Percentiles rank a stretch among this genome's conserved stretches.
Conservation (phyloP, 2,329 filamentous ascomycete genomes). For the Ophiostoma populinum region DNA sequence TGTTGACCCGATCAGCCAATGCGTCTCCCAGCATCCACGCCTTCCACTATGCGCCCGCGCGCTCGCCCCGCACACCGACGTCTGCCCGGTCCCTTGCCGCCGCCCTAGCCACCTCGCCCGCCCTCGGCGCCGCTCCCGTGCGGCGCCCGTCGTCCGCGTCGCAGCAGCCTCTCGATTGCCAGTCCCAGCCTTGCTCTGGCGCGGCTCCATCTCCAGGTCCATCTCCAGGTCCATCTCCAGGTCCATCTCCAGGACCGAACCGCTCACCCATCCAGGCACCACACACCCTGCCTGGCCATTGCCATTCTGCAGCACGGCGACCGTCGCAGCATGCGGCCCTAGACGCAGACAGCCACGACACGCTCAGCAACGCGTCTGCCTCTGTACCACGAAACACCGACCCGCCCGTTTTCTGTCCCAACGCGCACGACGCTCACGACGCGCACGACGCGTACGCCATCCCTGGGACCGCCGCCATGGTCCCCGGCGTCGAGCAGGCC, state of each 20-base stretch:
- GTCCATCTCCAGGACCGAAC: too few relatives aligned
- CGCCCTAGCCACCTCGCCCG: neutral
- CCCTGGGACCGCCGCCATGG: constrained; percentile 14
- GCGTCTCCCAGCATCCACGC: constrained; percentile 29
- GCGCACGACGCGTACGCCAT: constrained; percentile 15
- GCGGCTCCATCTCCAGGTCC: too few relatives aligned
- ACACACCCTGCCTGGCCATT: neutral
- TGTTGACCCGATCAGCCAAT: constrained; percentile 43
- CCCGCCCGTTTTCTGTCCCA: too few relatives aligned
- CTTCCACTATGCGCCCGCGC: constrained; percentile 30
- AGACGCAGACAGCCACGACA: constrained; percentile 31
- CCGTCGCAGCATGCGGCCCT: constrained; percentile 17
- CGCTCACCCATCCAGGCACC: neutral
- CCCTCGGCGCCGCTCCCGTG: constrained; percentile 1
- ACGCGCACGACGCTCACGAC: too few relatives aligned
- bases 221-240: too few relatives aligned
- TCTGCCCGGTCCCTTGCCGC: constrained; percentile 18
- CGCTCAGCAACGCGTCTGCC: constrained; percentile 29
- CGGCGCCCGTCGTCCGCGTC: constrained; percentile 3
- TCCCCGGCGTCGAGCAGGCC: constrained; percentile 14
- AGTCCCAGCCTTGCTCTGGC: too few relatives aligned
- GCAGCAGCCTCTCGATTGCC: neutral
- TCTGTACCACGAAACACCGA: too few relatives aligned
- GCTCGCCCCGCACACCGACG: constrained; percentile 24
- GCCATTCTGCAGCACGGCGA: neutral